Conservation (phyloP, 2,329 filamentous ascomycete genomes). For the Metarhizium anisopliae region DNA sequence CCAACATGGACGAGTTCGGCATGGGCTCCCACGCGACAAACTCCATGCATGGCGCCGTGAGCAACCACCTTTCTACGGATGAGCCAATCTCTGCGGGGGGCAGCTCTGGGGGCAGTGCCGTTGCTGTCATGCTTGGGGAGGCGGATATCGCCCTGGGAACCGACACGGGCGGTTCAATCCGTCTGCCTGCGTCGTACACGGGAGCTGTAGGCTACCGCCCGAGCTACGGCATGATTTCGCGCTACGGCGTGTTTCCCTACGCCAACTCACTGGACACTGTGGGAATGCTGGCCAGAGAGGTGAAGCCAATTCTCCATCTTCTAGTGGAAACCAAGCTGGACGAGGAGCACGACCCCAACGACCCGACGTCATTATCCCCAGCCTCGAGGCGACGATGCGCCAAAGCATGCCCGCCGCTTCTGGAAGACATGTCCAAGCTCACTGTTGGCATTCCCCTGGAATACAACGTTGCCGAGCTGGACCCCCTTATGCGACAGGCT, state of each 20-base stretch:
- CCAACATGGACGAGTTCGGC: constrained; percentile 92
- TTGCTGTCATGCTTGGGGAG: constrained; percentile 60
- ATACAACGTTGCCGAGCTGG: constrained; percentile 82
- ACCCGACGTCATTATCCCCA: constrained; percentile 63
- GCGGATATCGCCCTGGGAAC: constrained; percentile 68
- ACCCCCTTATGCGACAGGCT: constrained; percentile 55
- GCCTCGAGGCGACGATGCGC: constrained; percentile 43
- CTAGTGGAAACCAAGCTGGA: constrained; percentile 40
- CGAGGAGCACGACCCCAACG: constrained; percentile 51
- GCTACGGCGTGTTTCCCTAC: constrained; percentile 82
- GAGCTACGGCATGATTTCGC: constrained; percentile 78
- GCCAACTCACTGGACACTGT: constrained; percentile 91
- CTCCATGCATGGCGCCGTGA: constrained; percentile 59
- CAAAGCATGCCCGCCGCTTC: constrained; percentile 15
- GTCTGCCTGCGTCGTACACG: constrained; percentile 81
- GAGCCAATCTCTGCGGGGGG: constrained; percentile 62
- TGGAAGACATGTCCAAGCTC: constrained; percentile 23
- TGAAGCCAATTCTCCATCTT: constrained; percentile 41
- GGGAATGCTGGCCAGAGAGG: constrained; percentile 57
- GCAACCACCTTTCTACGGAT: constrained; percentile 32
- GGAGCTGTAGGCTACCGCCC: constrained; percentile 82
- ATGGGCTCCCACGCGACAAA: constrained; percentile 82
- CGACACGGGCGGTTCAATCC: constrained; percentile 84
- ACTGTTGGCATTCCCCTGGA: constrained; percentile 56
- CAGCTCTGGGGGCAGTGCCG: constrained; percentile 88